Evolutionary conservation across 352 stramenopile genomes (phyloP), one percentile per base, ranked within the genome.

Genomic region (Pythium chondricola): DNA sequence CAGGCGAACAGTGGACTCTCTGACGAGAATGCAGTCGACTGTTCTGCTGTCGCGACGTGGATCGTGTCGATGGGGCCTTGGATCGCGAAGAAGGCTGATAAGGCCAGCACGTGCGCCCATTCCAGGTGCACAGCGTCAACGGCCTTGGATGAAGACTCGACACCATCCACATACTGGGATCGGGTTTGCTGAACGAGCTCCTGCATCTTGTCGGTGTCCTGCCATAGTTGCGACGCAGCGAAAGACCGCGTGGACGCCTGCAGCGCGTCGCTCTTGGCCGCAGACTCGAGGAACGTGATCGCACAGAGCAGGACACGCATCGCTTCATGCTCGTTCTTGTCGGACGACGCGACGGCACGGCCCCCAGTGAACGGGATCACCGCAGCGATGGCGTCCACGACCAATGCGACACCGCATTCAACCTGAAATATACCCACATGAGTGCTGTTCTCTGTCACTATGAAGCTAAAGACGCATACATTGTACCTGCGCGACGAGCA

Each of bases 401-500:
- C 52, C 26, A 61, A 39, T 4, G 44, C 52, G 13, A 61, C 39
- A 33, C 53, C 48, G 40, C 53, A 61, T 31, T 61, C 53, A 22
- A 56, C 51, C 51, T 59, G 38, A 8, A 18, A 1, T 13, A 39
- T 39, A 39, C 38, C 2, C 3, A 27, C 0, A 24, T 6, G 29
- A 33, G 13, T 40, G 35, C 8, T 40, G 8, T 20, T 17, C 35
- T 9, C 16, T 29, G 6, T 24, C 32, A 2, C 27, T 18, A n/a
- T n/a, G n/a, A n/a, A n/a, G n/a, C n/a, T n/a, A n/a, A n/a, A n/a
- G n/a, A n/a, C n/a, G n/a, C n/a, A n/a, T n/a, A n/a, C n/a, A n/a
- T n/a, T n/a, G n/a, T 47, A 62, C 54, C 54, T 62, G 54, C 9
- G 54, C 51, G 4, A 56, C 61, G 38, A 83, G 36, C 7, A 52